A percentile compares a stretch with the other conserved stretches of the same genome.
phyloP scores from a whole-genome alignment of 139 green algal genomes.

The Closterium sp. region DNA sequence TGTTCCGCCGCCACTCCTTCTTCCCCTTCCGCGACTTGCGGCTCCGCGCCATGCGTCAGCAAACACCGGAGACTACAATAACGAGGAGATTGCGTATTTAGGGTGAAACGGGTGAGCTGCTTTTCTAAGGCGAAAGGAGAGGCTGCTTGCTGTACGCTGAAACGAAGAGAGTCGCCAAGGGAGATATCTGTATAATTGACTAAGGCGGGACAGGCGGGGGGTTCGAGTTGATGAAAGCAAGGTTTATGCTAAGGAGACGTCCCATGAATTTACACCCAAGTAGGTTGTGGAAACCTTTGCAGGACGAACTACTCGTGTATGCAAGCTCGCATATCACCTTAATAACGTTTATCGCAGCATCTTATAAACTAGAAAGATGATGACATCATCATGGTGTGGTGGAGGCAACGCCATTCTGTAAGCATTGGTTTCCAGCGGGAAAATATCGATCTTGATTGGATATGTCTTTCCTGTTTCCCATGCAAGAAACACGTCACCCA shows the following conservation, averaged over 20 bases:
- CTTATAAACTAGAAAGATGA: background rate
- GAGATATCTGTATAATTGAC: background rate
- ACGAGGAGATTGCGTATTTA: background rate
- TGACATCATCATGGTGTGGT: background rate
- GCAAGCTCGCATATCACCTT: too few relatives aligned
- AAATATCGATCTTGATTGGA: background rate
- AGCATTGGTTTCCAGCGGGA: background rate
- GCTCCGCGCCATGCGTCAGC: background rate
- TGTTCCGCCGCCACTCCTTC: constrained; percentile 35
- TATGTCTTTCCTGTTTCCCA: background rate
- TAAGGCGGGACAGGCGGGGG: too few relatives aligned
- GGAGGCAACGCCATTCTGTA: background rate
- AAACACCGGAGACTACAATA: background rate
- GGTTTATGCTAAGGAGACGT: too few relatives aligned
- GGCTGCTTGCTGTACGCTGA: background rate
- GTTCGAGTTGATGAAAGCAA: too few relatives aligned
- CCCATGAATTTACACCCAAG: too few relatives aligned
- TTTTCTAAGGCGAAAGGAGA: too few relatives aligned
- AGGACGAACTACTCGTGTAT: too few relatives aligned
- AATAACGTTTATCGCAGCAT: background rate
- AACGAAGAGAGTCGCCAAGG: background rate
- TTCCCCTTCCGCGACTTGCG: constrained; percentile 30
- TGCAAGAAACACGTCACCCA: background rate
- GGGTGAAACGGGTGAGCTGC: too few relatives aligned
- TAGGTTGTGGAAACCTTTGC: too few relatives aligned